These are phyloP conservation scores for Stramenopiles sp. DNA, from an alignment of 352 stramenopile genomes.

Conservation along the genomic window DNA sequence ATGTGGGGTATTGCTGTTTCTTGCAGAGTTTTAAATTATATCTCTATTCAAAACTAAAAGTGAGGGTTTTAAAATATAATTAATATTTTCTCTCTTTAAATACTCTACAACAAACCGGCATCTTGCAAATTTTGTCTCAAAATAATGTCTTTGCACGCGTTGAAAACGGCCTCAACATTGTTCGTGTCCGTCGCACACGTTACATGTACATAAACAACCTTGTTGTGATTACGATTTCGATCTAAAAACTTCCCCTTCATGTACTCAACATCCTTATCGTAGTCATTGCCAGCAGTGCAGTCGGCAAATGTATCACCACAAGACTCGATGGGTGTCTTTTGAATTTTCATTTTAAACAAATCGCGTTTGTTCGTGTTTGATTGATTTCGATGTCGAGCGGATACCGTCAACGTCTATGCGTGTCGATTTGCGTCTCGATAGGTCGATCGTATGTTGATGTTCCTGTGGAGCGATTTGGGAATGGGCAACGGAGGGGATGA, in stretches of 20 bases:
- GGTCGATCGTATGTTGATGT: no score
- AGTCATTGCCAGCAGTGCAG: slow-evolving; percentile 27
- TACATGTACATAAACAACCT: slow-evolving; percentile 32
- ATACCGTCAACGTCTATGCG: no score
- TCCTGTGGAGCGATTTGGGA: no score
- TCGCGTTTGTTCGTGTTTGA: background rate
- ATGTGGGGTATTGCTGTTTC: no score
- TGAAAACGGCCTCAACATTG: slow-evolving; percentile 31
- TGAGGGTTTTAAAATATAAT: no score
- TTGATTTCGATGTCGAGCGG: no score
- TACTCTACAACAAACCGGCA: slow-evolving; percentile 14
- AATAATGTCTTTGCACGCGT: slow-evolving; percentile 35
- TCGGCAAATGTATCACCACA: slow-evolving; percentile 21
- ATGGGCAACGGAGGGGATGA: no score
- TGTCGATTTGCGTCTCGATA: no score
- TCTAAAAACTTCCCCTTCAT: slow-evolving; percentile 41
- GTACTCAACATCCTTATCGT: slow-evolving; percentile 43
- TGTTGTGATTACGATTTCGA: slow-evolving; percentile 15
- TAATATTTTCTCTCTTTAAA: no score
- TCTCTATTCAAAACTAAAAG: no score
- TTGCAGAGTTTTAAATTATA: no score
- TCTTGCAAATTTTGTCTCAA: slow-evolving; percentile 26
- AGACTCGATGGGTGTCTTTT: slow-evolving; percentile 12
- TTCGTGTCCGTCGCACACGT: slow-evolving; percentile 32
- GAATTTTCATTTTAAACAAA: background rate